These are phyloP conservation scores for Ambrosia artemisiifolia DNA, from an alignment of 129 eudicot genomes.

Conservation along the genomic window DNA sequence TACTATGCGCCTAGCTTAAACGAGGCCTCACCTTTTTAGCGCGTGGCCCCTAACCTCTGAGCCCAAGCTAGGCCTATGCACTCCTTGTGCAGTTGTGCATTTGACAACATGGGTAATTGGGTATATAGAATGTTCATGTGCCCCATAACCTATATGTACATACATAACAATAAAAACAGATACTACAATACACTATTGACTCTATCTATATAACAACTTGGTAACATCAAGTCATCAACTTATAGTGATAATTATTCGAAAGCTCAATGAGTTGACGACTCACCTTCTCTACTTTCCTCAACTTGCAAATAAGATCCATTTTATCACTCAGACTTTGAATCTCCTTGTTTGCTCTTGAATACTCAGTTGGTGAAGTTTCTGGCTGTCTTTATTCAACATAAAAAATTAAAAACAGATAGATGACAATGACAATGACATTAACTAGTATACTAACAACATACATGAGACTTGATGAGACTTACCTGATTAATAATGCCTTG, in stretches of 20 bases:
- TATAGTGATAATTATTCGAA: not conserved
- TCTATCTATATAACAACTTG: not conserved
- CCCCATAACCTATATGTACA: not conserved
- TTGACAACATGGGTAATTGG: too few species aligned
- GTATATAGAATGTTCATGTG: not conserved
- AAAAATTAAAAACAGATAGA: slow-evolving; percentile 4
- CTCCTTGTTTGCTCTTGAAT: slow-evolving; percentile 85
- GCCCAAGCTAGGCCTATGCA: too few species aligned
- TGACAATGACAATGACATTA: slow-evolving; percentile 5
- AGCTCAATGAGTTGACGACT: not conserved
- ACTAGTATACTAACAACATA: slow-evolving; percentile 16
- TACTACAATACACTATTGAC: not conserved
- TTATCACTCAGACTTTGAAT: slow-evolving; percentile 57
- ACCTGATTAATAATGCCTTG: slow-evolving; percentile 62
- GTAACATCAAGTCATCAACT: not conserved
- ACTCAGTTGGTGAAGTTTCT: slow-evolving; percentile 67
- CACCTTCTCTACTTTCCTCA: slow-evolving; percentile 84
- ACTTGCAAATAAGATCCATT: slow-evolving; percentile 56
- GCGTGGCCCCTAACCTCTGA: too few species aligned
- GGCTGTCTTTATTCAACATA: slow-evolving; percentile 70
- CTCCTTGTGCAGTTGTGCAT: too few species aligned
- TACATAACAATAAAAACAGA: not conserved
- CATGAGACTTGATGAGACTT: not conserved
- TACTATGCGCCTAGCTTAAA: too few species aligned
- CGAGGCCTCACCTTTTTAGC: too few species aligned